phyloP scores from a whole-genome alignment of 768 basidiomycete species.

The Boletus pseudopeckii region DNA sequence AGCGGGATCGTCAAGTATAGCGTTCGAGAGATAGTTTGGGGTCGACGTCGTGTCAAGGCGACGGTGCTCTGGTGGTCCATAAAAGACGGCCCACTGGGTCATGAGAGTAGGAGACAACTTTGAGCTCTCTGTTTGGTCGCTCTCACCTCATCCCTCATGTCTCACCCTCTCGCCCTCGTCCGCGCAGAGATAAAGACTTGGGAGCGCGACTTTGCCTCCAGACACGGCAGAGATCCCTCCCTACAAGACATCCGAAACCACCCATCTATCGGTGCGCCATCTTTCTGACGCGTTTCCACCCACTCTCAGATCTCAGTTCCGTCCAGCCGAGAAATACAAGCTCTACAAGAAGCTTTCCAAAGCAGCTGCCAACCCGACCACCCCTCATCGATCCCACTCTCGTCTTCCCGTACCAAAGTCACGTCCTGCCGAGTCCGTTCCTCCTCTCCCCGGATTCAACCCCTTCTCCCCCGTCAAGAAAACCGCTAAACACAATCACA shows the following conservation, averaged over 20 bases:
- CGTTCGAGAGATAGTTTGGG: conserved; percentile 24
- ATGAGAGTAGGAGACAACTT: background rate
- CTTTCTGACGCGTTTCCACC: background rate
- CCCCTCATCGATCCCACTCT: conserved; percentile 31
- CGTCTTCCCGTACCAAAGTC: conserved; percentile 41
- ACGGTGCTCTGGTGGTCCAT: background rate
- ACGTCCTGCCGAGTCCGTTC: conserved; percentile 50
- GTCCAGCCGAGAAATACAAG: conserved; percentile 73
- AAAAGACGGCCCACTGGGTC: background rate
- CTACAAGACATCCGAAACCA: conserved; percentile 67
- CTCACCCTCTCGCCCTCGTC: conserved; percentile 31
- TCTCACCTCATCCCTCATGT: conserved; percentile 4
- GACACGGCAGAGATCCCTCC: conserved; percentile 56
- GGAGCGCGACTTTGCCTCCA: conserved; percentile 64
- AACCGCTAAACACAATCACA: conserved; percentile 2
- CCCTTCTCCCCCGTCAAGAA: conserved; percentile 80
- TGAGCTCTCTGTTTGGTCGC: background rate
- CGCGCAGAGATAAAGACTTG: conserved; percentile 73
- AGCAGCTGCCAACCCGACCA: conserved; percentile 29
- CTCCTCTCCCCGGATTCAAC: conserved; percentile 58
- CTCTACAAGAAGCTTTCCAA: conserved; percentile 76
- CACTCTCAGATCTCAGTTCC: conserved; percentile 12
- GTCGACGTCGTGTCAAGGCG: background rate
- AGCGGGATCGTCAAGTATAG: conserved; percentile 53
- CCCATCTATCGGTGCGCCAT: conserved; percentile 57